Percentiles rank a stretch among this genome's conserved stretches.
phyloP scores from a whole-genome alignment of 75 land plant genomes.

The Picea glauca region DNA sequence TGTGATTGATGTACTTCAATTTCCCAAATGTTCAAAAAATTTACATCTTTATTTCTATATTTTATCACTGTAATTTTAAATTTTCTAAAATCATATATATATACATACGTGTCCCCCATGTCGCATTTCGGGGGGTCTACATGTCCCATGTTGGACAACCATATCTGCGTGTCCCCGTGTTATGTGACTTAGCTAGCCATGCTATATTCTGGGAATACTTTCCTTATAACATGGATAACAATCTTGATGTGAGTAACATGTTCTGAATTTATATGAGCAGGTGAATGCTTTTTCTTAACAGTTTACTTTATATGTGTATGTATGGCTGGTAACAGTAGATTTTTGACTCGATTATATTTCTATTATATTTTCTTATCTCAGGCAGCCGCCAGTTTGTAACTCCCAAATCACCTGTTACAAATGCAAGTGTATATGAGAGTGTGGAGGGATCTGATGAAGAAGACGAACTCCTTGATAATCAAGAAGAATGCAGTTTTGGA shows the following conservation, averaged over 20 bases:
- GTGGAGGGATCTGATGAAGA: slow-evolving; percentile 95
- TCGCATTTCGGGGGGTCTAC: no score
- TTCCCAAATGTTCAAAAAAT: no score
- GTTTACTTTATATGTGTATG: neutral
- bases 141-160: no score
- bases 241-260: neutral
- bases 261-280: neutral
- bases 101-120: no score
- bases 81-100: no score
- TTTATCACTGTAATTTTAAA: no score
- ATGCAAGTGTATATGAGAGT: slow-evolving; percentile 75
- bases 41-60: no score
- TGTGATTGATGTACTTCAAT: no score
- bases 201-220: neutral
- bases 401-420: slow-evolving; percentile 80
- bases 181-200: neutral
- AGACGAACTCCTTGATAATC: slow-evolving; percentile 38
- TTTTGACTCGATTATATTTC: neutral
- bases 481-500: slow-evolving; percentile 31
- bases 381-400: slow-evolving; percentile 16
- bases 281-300: neutral
- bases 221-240: neutral
- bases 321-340: neutral
- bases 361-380: neutral
- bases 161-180: no score